A percentile compares a stretch with the other conserved stretches of the same genome.
Conservation (phyloP, 345 rosid species). For the Viola odorata region DNA sequence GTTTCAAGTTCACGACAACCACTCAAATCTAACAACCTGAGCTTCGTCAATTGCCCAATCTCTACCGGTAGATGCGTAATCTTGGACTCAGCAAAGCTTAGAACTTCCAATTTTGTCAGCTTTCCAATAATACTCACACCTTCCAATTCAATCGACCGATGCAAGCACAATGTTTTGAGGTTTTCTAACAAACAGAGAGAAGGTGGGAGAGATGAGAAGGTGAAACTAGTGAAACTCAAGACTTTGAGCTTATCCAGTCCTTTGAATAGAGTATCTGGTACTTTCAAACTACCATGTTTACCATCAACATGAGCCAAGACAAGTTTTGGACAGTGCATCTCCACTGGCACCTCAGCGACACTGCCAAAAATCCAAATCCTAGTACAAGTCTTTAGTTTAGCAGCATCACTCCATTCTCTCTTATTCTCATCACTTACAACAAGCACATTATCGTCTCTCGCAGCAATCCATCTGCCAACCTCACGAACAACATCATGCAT, state of each 20-base stretch:
- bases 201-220: background rate
- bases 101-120: slow-evolving; percentile 24
- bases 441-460: background rate
- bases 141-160: background rate
- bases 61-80: slow-evolving; percentile 20
- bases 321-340: slow-evolving; percentile 5
- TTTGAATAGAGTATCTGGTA: background rate
- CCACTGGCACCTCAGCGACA: background rate
- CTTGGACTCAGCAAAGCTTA: slow-evolving; percentile 17
- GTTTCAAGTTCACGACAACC: slow-evolving; percentile 13
- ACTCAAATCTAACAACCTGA: slow-evolving; percentile 24
- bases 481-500: background rate
- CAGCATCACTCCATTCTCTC: background rate
- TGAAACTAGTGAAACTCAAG: background rate
- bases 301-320: background rate
- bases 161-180: slow-evolving; percentile 7
- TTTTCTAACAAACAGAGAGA: background rate
- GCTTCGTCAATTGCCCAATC: slow-evolving; percentile 14
- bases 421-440: too few relatives aligned
- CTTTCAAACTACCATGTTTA: background rate
- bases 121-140: background rate
- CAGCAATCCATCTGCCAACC: background rate
- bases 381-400: background rate
- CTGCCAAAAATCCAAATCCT: background rate
- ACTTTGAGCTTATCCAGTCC: slow-evolving; percentile 7